Conservation (phyloP, 306 rosid species). For the Cicer yamashitae region DNA sequence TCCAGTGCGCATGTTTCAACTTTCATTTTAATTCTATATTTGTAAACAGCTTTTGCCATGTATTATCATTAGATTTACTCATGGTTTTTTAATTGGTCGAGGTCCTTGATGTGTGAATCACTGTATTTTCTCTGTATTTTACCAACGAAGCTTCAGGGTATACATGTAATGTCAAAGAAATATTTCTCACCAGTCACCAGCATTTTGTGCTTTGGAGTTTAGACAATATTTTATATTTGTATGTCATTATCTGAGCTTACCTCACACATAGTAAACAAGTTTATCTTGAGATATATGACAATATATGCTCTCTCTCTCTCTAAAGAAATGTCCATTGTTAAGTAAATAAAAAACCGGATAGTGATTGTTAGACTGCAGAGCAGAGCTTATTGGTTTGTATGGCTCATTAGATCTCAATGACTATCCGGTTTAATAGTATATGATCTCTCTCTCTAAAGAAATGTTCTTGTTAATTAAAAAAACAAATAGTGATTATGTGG, state of each 20-base stretch:
- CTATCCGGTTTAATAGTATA: not conserved
- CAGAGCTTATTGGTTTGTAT: not conserved
- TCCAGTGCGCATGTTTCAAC: not conserved
- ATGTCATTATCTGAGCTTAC: not conserved
- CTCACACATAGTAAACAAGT: not conserved
- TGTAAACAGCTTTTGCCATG: constrained; percentile 9
- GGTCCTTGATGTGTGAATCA: not conserved
- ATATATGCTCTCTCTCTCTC: not conserved
- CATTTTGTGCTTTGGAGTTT: not conserved
- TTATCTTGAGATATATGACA: not conserved
- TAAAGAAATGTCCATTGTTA: not conserved
- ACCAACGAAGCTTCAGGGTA: not conserved
- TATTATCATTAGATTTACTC: not conserved
- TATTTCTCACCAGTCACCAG: not conserved
- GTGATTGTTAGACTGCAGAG: constrained; percentile 1
- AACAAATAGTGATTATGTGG: not conserved
- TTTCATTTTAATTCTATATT: not conserved
- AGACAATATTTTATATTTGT: not conserved
- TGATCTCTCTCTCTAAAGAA: not conserved
- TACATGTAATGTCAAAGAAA: not conserved
- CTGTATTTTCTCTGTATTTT: not conserved
- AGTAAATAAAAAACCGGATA: not conserved
- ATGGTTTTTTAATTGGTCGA: not conserved
- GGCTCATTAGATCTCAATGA: not conserved
- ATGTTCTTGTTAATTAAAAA: not conserved